Conservation (phyloP, 164 flowering plant genomes). For the Magnolia changhungtana region DNA sequence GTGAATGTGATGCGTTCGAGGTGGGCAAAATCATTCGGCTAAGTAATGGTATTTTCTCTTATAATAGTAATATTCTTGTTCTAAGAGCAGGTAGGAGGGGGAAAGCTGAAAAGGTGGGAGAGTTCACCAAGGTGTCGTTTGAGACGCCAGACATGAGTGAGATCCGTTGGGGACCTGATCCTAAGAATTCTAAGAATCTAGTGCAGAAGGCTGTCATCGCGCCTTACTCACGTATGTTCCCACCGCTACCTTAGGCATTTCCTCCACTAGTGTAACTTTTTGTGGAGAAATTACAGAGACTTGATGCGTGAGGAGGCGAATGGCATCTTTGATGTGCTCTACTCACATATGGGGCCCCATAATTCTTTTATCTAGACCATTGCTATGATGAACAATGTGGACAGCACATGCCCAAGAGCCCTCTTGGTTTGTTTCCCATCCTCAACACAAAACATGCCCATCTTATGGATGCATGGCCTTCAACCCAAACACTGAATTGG, state of each 20-base stretch:
- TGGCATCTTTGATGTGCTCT: no score
- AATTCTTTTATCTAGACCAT: no score
- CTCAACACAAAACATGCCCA: no score
- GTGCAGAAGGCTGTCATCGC: constrained; percentile 49
- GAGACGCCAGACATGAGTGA: constrained; percentile 85
- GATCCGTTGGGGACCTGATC: constrained; percentile 61
- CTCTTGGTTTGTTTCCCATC: no score
- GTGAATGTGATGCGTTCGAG: constrained; percentile 69
- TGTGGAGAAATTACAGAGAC: background rate
- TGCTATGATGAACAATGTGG: no score
- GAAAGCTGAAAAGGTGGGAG: constrained; percentile 64
- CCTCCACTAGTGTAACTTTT: background rate
- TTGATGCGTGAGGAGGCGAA: no score
- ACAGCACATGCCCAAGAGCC: no score
- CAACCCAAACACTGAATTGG: no score
- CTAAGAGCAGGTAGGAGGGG: constrained; percentile 27
- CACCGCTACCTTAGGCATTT: constrained; percentile 32
- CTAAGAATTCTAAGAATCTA: constrained; percentile 37
- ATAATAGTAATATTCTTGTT: constrained; percentile 39
- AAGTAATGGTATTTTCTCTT: constrained; percentile 64
- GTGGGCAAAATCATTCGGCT: constrained; percentile 60
- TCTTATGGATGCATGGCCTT: no score
- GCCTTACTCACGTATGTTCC: constrained; percentile 54
- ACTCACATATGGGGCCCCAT: no score
- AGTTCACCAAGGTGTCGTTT: constrained; percentile 51